Evolutionary conservation across 768 basidiomycete genomes (phyloP).

Genomic region (Pleurotus citrinopileatus): DNA sequence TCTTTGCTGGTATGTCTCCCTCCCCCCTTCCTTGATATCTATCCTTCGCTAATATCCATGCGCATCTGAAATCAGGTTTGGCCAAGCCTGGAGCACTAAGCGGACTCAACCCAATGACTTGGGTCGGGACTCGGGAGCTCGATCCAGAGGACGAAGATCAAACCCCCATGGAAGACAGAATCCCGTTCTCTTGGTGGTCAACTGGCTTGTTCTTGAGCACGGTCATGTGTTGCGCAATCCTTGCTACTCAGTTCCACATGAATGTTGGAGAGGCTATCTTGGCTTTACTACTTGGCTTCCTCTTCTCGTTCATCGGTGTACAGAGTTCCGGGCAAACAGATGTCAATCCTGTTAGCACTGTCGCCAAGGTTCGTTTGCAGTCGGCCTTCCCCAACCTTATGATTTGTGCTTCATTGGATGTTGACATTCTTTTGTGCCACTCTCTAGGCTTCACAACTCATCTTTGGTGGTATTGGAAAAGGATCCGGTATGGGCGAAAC

Average conservation of each 20-base stretch:
- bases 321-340: conserved; percentile 59
- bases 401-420: not conserved
- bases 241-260: conserved; percentile 51
- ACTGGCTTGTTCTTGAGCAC: conserved; percentile 44
- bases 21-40: not conserved
- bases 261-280: conserved; percentile 59
- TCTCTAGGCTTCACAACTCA: conserved; percentile 51
- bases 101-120: conserved; percentile 19
- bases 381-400: not conserved
- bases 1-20: conserved; percentile 25
- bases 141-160: conserved; percentile 46
- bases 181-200: conserved; percentile 56
- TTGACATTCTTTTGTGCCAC: not conserved
- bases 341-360: conserved; percentile 59
- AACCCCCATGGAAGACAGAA: conserved; percentile 51
- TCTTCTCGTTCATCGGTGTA: conserved; percentile 68
- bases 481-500: conserved; percentile 31
- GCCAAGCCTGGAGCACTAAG: conserved; percentile 16
- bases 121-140: conserved; percentile 28
- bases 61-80: no score
- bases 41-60: not conserved
- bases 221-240: conserved; percentile 49
- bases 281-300: conserved; percentile 55
- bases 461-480: conserved; percentile 62
- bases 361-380: conserved; percentile 40